phyloP scores from a whole-genome alignment of 2,329 filamentous ascomycete species.

The Penicillium sp. region DNA sequence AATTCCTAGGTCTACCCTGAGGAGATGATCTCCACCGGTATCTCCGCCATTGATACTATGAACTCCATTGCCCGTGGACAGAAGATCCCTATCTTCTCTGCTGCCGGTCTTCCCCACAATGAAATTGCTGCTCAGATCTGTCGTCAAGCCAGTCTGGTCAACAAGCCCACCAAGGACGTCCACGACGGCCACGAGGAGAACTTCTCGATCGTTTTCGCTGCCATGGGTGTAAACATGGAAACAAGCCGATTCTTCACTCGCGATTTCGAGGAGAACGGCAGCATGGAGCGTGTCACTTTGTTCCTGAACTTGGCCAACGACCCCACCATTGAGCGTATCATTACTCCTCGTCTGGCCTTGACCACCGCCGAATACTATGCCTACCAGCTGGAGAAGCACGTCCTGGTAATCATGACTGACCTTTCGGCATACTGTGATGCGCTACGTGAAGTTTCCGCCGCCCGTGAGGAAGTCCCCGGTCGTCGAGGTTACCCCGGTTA shows the following conservation, averaged over 20 bases:
- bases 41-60: slow-evolving; percentile 98
- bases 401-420: slow-evolving; percentile 97
- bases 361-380: slow-evolving; percentile 99
- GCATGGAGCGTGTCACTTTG: slow-evolving; percentile 91
- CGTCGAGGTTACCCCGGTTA: slow-evolving; percentile 99
- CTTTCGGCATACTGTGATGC: slow-evolving; percentile 97
- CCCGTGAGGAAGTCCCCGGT: slow-evolving; percentile 97
- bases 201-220: slow-evolving; percentile 98
- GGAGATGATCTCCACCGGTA: slow-evolving; percentile 99
- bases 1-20: slow-evolving; percentile 81
- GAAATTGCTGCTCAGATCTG: slow-evolving; percentile 99
- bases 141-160: slow-evolving; percentile 90
- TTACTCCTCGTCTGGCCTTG: slow-evolving; percentile 94
- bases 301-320: slow-evolving; percentile 99
- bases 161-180: slow-evolving; percentile 88
- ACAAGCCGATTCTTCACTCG: slow-evolving; percentile 97
- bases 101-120: slow-evolving; percentile 96
- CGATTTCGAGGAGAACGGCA: slow-evolving; percentile 99
- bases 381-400: slow-evolving; percentile 99
- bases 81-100: slow-evolving; percentile 99
- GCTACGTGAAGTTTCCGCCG: slow-evolving; percentile 95
- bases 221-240: slow-evolving; percentile 99
- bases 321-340: slow-evolving; percentile 99
- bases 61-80: slow-evolving; percentile 96
- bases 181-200: slow-evolving; percentile 98